phyloP scores from a whole-genome alignment of 1,139 yeast species.

The Suhomyces anneliseae region DNA sequence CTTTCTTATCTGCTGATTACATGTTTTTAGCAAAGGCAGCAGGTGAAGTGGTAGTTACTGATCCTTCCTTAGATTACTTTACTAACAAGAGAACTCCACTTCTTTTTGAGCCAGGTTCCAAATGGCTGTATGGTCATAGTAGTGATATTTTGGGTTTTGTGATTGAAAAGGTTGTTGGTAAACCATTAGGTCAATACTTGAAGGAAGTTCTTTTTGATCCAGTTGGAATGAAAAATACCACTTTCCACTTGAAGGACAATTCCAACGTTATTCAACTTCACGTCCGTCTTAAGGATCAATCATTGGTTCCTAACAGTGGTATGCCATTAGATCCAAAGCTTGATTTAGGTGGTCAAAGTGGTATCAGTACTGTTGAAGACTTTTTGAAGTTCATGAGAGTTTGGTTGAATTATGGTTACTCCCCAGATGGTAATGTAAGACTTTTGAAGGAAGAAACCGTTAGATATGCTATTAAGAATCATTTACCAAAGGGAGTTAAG shows the following conservation, averaged over 20 bases:
- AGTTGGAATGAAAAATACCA: slow-evolving; percentile 40
- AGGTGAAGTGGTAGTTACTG: slow-evolving; percentile 11
- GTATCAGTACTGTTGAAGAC: slow-evolving; percentile 44
- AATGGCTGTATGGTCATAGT: slow-evolving; percentile 52
- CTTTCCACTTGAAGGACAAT: slow-evolving; percentile 33
- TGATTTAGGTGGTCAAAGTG: slow-evolving; percentile 55
- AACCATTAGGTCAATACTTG: slow-evolving; percentile 42
- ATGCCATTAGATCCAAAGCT: slow-evolving; percentile 26
- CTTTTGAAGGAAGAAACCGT: slow-evolving; percentile 35
- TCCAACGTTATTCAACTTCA: slow-evolving; percentile 29
- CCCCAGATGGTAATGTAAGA: slow-evolving; percentile 38
- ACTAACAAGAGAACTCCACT: slow-evolving; percentile 39
- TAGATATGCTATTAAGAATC: slow-evolving; percentile 33
- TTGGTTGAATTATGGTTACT: slow-evolving; percentile 46
- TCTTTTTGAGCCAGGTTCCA: slow-evolving; percentile 52
- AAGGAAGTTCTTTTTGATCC: slow-evolving; percentile 43
- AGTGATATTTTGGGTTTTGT: slow-evolving; percentile 56
- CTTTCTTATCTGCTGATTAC: slow-evolving; percentile 39
- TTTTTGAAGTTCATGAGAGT: slow-evolving; percentile 44
- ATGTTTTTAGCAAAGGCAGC: slow-evolving; percentile 20
- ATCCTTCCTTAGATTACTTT: slow-evolving; percentile 30
- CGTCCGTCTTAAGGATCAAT: slow-evolving; percentile 17
- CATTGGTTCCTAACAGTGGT: not conserved
- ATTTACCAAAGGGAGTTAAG: slow-evolving; percentile 30
- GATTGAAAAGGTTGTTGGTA: slow-evolving; percentile 44